These are phyloP conservation scores for Neofusicoccum laricinum DNA, from an alignment of 2,329 filamentous ascomycete genomes.

Conservation along the genomic window DNA sequence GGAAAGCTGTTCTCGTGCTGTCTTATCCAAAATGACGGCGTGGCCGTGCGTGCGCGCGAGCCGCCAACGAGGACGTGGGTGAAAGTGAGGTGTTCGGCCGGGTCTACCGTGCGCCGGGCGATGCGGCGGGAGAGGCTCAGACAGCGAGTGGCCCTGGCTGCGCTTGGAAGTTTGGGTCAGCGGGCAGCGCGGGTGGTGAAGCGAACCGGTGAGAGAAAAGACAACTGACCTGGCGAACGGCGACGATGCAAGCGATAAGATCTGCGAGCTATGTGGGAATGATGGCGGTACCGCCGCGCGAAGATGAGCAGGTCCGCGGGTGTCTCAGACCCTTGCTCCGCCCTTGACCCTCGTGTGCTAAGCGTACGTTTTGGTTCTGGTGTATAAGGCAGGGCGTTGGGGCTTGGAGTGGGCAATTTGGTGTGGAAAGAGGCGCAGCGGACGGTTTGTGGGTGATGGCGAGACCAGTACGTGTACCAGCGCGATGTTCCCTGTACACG, in stretches of 20 bases:
- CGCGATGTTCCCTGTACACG: not conserved
- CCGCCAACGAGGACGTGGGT: slow-evolving; percentile 10
- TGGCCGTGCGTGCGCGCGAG: slow-evolving; percentile 9
- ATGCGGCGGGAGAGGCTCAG: slow-evolving; percentile 8
- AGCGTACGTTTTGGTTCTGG: no score
- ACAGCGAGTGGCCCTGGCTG: slow-evolving; percentile 7
- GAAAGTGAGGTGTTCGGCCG: not conserved
- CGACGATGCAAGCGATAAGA: slow-evolving; percentile 9
- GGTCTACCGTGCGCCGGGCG: slow-evolving; percentile 6
- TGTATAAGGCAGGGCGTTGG: no score
- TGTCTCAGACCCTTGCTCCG: not conserved
- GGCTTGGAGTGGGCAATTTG: no score
- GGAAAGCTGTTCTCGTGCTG: not conserved
- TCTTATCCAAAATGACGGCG: slow-evolving; percentile 13
- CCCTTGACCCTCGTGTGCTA: no score
- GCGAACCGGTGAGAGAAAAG: slow-evolving; percentile 5
- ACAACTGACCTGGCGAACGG: slow-evolving; percentile 9
- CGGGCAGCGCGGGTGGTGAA: not conserved
- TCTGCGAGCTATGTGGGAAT: slow-evolving; percentile 14
- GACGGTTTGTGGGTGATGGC: not conserved
- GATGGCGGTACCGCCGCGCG: not conserved
- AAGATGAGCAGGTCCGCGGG: not conserved
- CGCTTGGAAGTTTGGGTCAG: not conserved
- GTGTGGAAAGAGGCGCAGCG: not conserved
- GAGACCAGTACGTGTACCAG: not conserved